phyloP scores from a whole-genome alignment of 306 rosid species.

The Cajanus cajan region DNA sequence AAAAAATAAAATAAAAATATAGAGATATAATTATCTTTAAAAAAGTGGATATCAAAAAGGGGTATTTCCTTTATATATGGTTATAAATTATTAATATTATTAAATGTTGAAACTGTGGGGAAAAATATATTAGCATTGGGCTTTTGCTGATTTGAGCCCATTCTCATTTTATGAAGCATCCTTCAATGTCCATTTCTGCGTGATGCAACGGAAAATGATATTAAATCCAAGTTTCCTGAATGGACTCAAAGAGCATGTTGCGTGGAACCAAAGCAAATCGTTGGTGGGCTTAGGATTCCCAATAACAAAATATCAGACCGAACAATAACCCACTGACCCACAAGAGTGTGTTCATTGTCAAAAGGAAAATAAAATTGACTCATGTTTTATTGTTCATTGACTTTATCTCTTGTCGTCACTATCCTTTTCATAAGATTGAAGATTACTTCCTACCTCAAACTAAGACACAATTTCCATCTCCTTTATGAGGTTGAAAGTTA shows the following conservation, averaged over 20 bases:
- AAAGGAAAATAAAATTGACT: background rate
- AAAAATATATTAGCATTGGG: background rate
- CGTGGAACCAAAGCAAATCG: background rate
- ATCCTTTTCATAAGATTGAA: slow-evolving; percentile 22
- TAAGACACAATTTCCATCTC: slow-evolving; percentile 14
- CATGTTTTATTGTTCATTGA: background rate
- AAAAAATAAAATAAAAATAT: too few relatives aligned
- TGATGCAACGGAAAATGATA: slow-evolving; percentile 17
- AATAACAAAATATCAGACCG: background rate
- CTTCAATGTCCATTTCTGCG: background rate
- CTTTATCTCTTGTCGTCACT: background rate
- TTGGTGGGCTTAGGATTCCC: slow-evolving; percentile 12
- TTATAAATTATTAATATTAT: background rate
- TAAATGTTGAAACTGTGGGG: background rate
- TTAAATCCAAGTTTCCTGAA: background rate
- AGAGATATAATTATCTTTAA: too few relatives aligned
- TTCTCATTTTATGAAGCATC: background rate
- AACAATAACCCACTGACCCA: background rate
- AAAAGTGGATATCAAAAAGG: too few relatives aligned
- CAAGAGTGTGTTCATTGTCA: background rate
- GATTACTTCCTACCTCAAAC: slow-evolving; percentile 26
- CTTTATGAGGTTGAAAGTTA: slow-evolving; percentile 23
- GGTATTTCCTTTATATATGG: too few relatives aligned
- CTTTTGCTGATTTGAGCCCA: slow-evolving; percentile 16
- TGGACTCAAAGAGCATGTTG: background rate